Evolutionary conservation across 139 green algal genomes (phyloP), one percentile per base, ranked within the genome.

Genomic region (Edaphochlamys debaryana): DNA sequence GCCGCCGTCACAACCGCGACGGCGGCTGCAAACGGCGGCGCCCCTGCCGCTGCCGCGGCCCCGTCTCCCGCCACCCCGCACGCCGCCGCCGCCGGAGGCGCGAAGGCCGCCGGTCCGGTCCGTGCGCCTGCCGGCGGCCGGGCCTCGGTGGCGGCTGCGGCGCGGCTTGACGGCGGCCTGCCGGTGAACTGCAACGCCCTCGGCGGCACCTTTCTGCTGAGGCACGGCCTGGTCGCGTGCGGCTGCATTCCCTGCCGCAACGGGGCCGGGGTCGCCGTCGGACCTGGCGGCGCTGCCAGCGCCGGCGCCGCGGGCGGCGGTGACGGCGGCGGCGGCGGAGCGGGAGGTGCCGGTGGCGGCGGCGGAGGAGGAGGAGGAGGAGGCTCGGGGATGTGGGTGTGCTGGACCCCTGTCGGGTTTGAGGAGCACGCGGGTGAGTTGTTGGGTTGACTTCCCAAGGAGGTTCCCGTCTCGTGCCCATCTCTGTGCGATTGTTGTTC

Each of bases 371-470:
- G 11, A 9, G 17, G 8, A 40, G 15, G 30, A 19, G 13, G 4
- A n/a, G 0, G 4, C n/a, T n/a, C n/a, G n/a, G n/a, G n/a, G n/a
- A 22, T 23, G 63, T 50, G 76, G 76, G 36, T 8, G 1, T 73
- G 62, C 32, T 82, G 62, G 62, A 74, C 63, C 0, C 76, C 76
- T 3, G 69, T 82, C 15, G 76, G 76, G 22, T 82, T 73, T 7
- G 76, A 82, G 45, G 63, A 82, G 63, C 76, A 82, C 32, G 76
- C 76, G 25, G 76, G 74, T 81, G 41, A 6, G 74, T 67, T n/a
- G 48, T n/a, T n/a, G n/a, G n/a, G n/a, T n/a, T n/a, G n/a, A n/a
- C n/a, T n/a, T n/a, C n/a, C n/a, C n/a, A n/a, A n/a, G n/a, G n/a
- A n/a, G n/a, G n/a, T n/a, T n/a, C 56, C 20, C 2, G 19, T 64